A percentile compares a stretch with the other conserved stretches of the same genome.
These are phyloP conservation scores for Aspergillus thermomutatus DNA, from an alignment of 2,329 filamentous ascomycete genomes.

Conservation along the genomic window DNA sequence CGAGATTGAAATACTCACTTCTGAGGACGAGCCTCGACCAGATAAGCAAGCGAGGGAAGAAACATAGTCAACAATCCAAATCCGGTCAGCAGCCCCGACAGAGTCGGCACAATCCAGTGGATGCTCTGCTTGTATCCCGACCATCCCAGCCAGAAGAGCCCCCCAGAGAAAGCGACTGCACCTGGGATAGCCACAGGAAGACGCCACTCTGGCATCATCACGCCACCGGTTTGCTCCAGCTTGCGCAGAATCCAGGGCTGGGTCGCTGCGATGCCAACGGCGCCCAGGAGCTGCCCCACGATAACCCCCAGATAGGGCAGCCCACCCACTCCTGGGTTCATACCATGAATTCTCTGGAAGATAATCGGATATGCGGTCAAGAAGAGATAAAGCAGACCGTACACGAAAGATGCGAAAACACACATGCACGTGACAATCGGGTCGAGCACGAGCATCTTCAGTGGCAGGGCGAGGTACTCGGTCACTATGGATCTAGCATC, in stretches of 20 bases:
- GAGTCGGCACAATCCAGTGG: slow-evolving; percentile 41
- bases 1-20: neutral
- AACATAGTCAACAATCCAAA: slow-evolving; percentile 49
- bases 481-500: neutral
- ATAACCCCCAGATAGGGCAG: slow-evolving; percentile 46
- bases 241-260: slow-evolving; percentile 38
- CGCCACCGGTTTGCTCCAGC: slow-evolving; percentile 30
- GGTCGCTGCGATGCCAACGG: slow-evolving; percentile 40
- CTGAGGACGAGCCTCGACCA: slow-evolving; percentile 35
- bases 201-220: slow-evolving; percentile 39
- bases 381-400: slow-evolving; percentile 44
- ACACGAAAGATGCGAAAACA: slow-evolving; percentile 30
- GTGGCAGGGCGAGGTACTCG: slow-evolving; percentile 15
- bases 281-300: slow-evolving; percentile 40
- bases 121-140: slow-evolving; percentile 31
- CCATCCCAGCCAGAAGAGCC: slow-evolving; percentile 46
- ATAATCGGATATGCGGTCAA: slow-evolving; percentile 48
- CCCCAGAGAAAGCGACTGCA: slow-evolving; percentile 41
- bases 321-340: slow-evolving; percentile 39
- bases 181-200: slow-evolving; percentile 49
- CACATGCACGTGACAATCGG: slow-evolving; percentile 33
- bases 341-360: slow-evolving; percentile 38
- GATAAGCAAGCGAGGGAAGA: slow-evolving; percentile 46
- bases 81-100: slow-evolving; percentile 44
- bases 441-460: slow-evolving; percentile 41